Percentiles rank a stretch among this genome's conserved stretches.
Evolutionary conservation across 2,329 filamentous ascomycete species (phyloP).

Genomic region (Pseudofabraea citricarpa): DNA sequence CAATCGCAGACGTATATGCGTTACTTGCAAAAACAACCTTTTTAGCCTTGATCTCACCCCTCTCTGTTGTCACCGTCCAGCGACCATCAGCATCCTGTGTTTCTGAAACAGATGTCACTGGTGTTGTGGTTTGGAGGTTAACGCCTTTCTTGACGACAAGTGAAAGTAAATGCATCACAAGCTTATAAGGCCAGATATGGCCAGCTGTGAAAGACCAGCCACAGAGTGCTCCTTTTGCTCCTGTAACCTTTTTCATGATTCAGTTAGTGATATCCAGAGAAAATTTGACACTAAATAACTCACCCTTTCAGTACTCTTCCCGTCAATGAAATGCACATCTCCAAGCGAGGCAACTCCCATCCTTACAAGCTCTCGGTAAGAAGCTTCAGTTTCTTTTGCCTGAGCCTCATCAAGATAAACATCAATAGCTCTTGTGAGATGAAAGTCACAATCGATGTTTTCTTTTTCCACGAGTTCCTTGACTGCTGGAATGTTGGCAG

Average conservation of each 20-base stretch:
- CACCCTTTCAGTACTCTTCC: conserved; percentile 45
- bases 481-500: conserved; percentile 32
- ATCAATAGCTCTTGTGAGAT: conserved; percentile 32
- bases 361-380: conserved; percentile 49
- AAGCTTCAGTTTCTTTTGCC: conserved; percentile 57
- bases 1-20: conserved; percentile 57
- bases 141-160: conserved; percentile 35
- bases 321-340: conserved; percentile 43
- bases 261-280: no score
- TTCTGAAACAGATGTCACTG: conserved; percentile 27
- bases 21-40: conserved; percentile 63
- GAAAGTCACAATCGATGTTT: conserved; percentile 37
- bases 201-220: conserved; percentile 9
- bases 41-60: conserved; percentile 47
- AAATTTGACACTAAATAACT: no score
- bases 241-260: conserved; percentile 8
- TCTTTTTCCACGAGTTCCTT: conserved; percentile 33
- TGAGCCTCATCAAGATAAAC: conserved; percentile 30
- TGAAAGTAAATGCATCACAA: conserved; percentile 47
- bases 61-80: conserved; percentile 47
- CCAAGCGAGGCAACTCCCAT: conserved; percentile 46
- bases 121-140: conserved; percentile 49
- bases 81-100: conserved; percentile 16
- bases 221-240: conserved; percentile 12
- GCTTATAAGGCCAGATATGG: conserved; percentile 53